Evolutionary conservation across 192 early-diverging fungal species (phyloP).

Genomic region (Gonapodya prolifera): DNA sequence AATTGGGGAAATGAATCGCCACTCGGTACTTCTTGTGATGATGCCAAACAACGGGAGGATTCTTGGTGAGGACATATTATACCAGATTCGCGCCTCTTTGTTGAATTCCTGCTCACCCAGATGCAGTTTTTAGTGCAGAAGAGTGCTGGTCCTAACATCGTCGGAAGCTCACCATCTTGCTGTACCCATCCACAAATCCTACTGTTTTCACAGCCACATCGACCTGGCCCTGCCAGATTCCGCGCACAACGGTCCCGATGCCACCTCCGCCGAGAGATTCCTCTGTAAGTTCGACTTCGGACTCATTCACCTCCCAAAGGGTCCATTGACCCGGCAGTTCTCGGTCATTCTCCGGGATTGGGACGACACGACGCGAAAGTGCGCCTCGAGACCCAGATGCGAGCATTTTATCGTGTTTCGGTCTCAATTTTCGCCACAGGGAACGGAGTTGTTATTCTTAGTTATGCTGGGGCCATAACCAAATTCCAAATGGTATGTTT

Average conservation of each 20-base stretch:
- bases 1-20: not conserved
- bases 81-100: not conserved
- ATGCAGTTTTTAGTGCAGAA: not conserved
- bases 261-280: not conserved
- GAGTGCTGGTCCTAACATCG: not conserved
- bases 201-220: not conserved
- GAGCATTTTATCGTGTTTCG: no score
- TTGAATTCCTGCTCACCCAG: not conserved
- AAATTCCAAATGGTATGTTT: no score
- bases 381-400: no score
- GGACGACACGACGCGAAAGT: no score
- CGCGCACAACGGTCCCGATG: not conserved
- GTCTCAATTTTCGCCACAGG: no score
- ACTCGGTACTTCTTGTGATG: not conserved
- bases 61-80: not conserved
- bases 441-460: no score
- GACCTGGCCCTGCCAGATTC: not conserved
- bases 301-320: not conserved
- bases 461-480: no score
- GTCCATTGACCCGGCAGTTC: no score
- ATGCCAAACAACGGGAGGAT: not conserved
- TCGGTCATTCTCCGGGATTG: no score
- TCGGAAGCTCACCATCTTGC: not conserved
- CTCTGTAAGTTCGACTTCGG: not conserved
- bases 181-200: not conserved